Percentiles rank a stretch among this genome's conserved stretches.
Conservation (phyloP, 1,284 basidiomycete genomes). For the Pseudozyma sp. region DNA sequence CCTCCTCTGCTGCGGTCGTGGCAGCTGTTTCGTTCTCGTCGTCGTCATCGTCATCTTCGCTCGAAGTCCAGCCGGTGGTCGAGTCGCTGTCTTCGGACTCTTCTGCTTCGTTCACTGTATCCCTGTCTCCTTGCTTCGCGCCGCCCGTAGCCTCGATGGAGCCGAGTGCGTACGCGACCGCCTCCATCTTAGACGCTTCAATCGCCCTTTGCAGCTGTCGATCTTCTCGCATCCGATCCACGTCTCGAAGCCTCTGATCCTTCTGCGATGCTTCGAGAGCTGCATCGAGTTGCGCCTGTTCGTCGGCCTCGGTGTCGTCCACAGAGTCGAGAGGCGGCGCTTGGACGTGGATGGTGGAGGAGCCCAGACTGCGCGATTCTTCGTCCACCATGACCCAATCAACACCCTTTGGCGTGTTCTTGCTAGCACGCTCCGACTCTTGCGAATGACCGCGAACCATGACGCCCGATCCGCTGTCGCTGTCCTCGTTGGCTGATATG, state of each 20-base stretch:
- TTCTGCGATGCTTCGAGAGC: slow-evolving; percentile 34
- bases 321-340: slow-evolving; percentile 21
- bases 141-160: slow-evolving; percentile 14
- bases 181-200: slow-evolving; percentile 50
- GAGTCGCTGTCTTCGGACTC: slow-evolving; percentile 66
- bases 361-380: slow-evolving; percentile 17
- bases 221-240: slow-evolving; percentile 38
- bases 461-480: slow-evolving; percentile 42
- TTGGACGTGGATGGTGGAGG: slow-evolving; percentile 36
- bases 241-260: slow-evolving; percentile 25
- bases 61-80: slow-evolving; percentile 72
- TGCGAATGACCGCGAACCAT: slow-evolving; percentile 23
- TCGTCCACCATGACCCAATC: slow-evolving; percentile 48
- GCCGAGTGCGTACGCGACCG: slow-evolving; percentile 38
- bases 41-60: slow-evolving; percentile 71
- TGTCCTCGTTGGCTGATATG: slow-evolving; percentile 18
- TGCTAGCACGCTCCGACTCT: slow-evolving; percentile 15
- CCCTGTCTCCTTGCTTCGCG: background rate
- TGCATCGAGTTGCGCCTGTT: slow-evolving; percentile 33
- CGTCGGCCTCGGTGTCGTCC: slow-evolving; percentile 15
- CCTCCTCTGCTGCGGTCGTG: slow-evolving; percentile 24
- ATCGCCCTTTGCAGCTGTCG: slow-evolving; percentile 46
- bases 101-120: slow-evolving; percentile 47
- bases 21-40: slow-evolving; percentile 66
- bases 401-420: slow-evolving; percentile 9